Evolutionary conservation across 2,329 filamentous ascomycete genomes (phyloP).

Genomic region (Alternaria arborescens): DNA sequence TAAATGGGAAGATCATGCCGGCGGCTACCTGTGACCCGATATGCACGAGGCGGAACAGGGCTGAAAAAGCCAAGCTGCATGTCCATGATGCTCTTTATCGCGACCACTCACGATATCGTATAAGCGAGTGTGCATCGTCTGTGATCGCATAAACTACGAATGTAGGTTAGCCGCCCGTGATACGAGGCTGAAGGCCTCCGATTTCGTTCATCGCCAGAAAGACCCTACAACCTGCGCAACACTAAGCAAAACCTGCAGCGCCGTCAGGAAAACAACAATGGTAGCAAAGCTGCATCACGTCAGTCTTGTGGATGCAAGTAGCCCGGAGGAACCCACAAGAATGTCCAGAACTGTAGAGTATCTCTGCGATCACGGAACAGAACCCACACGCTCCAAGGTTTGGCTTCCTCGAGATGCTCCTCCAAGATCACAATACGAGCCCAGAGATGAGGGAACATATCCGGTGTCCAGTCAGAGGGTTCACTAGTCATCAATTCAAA

Average conservation of each 20-base stretch:
- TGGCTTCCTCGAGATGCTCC: neutral
- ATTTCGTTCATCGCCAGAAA: conserved; percentile 10
- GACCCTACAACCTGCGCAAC: conserved; percentile 32
- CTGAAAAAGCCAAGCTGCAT: neutral
- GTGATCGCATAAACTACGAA: neutral
- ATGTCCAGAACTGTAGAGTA: neutral
- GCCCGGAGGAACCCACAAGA: neutral
- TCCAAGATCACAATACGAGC: neutral
- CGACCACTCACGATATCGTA: neutral
- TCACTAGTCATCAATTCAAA: conserved; percentile 14
- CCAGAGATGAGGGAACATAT: neutral
- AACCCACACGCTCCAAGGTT: neutral
- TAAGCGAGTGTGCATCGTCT: conserved; percentile 1
- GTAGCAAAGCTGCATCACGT: conserved; percentile 26
- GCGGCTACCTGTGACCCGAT: neutral
- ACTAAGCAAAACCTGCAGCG: conserved; percentile 29
- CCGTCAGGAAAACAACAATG: conserved; percentile 27
- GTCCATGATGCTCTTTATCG: neutral
- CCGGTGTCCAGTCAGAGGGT: neutral
- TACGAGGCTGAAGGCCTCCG: neutral
- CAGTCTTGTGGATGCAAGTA: neutral
- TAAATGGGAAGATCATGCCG: too few species aligned
- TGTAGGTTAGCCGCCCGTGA: neutral
- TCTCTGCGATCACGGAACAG: neutral
- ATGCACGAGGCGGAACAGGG: neutral